phyloP scores from a whole-genome alignment of 2,329 filamentous ascomycete genomes.

The Talaromyces sp. region DNA sequence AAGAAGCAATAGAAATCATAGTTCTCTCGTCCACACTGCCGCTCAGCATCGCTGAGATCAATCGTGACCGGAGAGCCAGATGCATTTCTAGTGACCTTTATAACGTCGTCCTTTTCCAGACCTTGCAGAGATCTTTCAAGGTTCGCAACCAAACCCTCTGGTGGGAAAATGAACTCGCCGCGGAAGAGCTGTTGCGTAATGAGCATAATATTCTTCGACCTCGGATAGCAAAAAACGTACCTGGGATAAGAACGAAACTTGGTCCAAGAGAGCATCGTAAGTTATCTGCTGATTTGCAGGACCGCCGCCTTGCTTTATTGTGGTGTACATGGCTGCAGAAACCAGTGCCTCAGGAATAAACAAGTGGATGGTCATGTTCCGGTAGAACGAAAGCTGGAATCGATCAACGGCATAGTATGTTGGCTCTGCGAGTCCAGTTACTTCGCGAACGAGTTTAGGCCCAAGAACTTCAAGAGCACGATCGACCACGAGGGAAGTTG shows the following conservation, averaged over 20 bases:
- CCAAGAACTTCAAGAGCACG: constrained; percentile 88
- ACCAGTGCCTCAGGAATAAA: constrained; percentile 93
- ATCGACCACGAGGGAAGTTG: constrained; percentile 76
- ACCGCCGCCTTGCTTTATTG: constrained; percentile 85
- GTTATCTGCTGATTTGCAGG: constrained; percentile 72
- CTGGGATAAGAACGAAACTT: constrained; percentile 82
- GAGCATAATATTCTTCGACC: not conserved
- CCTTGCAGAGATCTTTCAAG: constrained; percentile 71
- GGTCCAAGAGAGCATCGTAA: constrained; percentile 66
- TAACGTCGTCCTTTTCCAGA: constrained; percentile 72
- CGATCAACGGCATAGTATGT: constrained; percentile 93
- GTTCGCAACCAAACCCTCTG: constrained; percentile 75
- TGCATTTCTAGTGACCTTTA: constrained; percentile 58
- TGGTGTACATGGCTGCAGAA: constrained; percentile 82
- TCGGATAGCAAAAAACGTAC: constrained; percentile 21
- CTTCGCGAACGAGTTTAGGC: constrained; percentile 75
- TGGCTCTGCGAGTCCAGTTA: constrained; percentile 76
- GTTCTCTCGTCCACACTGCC: constrained; percentile 78
- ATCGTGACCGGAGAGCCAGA: constrained; percentile 56
- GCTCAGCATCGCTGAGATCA: constrained; percentile 70
- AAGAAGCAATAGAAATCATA: constrained; percentile 99
- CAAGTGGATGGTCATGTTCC: constrained; percentile 98
- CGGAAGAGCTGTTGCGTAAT: constrained; percentile 63
- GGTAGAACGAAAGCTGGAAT: constrained; percentile 96
- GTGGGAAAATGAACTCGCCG: constrained; percentile 93